These are phyloP conservation scores for Gardenia jasminoides DNA, from an alignment of 257 asterid species.

Conservation along the genomic window DNA sequence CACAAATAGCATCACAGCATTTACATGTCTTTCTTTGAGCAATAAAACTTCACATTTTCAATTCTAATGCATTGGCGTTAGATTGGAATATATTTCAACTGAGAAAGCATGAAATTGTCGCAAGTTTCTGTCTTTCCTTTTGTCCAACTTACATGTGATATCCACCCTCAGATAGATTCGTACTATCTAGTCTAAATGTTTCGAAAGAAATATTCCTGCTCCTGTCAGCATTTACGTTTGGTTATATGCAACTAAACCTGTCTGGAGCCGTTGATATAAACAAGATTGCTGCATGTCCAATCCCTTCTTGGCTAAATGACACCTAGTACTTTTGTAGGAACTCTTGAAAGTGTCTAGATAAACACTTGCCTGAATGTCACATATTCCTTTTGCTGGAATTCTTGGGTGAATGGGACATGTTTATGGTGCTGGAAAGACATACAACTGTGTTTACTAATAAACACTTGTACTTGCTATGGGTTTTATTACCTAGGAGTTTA, in stretches of 20 bases:
- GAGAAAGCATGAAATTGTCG: too few species aligned
- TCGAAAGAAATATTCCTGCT: slow-evolving; percentile 72
- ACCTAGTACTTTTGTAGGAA: too few species aligned
- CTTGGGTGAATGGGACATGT: too few species aligned
- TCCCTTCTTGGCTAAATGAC: too few species aligned
- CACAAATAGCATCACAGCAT: neutral
- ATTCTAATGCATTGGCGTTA: neutral
- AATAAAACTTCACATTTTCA: neutral
- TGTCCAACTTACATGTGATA: slow-evolving; percentile 54
- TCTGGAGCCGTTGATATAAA: slow-evolving; percentile 79
- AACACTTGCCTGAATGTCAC: too few species aligned
- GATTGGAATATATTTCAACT: neutral
- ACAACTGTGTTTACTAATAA: too few species aligned
- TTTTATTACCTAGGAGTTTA: too few species aligned
- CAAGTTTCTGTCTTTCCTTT: neutral
- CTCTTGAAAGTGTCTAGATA: too few species aligned
- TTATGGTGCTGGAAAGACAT: too few species aligned
- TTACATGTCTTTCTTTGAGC: neutral
- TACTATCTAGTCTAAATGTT: slow-evolving; percentile 54
- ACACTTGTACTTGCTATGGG: too few species aligned
- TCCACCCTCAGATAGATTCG: slow-evolving; percentile 72
- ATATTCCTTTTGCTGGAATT: too few species aligned
- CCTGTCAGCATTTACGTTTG: slow-evolving; percentile 85
- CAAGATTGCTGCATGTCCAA: slow-evolving; percentile 81
- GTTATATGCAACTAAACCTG: slow-evolving; percentile 72